Percentiles rank a stretch among this genome's conserved stretches.
Evolutionary conservation across 116 monocot species (phyloP).

Genomic region (Phalaenopsis hybrid): DNA sequence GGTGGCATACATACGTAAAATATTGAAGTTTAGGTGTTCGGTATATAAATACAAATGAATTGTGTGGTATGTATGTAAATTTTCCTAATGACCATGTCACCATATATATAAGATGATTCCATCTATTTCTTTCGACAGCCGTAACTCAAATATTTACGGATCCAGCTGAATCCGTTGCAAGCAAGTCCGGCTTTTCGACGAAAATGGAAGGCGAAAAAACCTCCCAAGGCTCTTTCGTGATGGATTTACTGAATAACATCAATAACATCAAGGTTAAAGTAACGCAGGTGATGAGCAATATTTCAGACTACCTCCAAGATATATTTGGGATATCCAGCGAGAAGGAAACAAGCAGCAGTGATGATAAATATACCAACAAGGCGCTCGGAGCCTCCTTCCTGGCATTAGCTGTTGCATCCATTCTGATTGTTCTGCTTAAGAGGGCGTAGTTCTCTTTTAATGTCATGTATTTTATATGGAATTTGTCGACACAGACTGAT

Average conservation of each 20-base stretch:
- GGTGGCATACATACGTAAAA: too few species aligned
- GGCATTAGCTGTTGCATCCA: conserved; percentile 49
- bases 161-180: conserved; percentile 8
- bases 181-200: not conserved
- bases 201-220: not conserved
- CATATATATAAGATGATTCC: not conserved
- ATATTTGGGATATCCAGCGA: conserved; percentile 20
- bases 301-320: conserved; percentile 51
- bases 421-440: conserved; percentile 60
- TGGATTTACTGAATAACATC: conserved; percentile 14
- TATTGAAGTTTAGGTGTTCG: too few species aligned
- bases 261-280: conserved; percentile 37
- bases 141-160: not conserved
- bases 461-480: not conserved
- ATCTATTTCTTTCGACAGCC: not conserved
- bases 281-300: conserved; percentile 28
- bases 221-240: conserved; percentile 1
- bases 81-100: too few species aligned
- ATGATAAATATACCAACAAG: not conserved
- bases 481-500: not conserved
- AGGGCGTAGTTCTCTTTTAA: conserved; percentile 15
- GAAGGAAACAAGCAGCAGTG: not conserved
- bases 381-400: conserved; percentile 31
- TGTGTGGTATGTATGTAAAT: too few species aligned
- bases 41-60: too few species aligned